phyloP scores from a whole-genome alignment of 1,139 yeast genomes.

The Yamadazyma spencermartinsiae region DNA sequence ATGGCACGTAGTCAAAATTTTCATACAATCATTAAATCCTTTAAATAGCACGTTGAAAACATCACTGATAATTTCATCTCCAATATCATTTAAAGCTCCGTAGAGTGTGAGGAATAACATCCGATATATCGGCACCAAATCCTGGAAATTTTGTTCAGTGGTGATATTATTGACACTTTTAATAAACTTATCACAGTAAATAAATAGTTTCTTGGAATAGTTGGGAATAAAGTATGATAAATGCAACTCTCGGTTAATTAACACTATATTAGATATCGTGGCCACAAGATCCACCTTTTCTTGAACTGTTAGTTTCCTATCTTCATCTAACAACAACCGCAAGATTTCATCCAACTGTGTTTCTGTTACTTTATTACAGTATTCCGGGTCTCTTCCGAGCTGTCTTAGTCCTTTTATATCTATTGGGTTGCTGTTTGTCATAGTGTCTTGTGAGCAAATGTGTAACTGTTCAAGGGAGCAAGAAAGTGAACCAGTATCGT shows the following conservation, averaged over 20 bases:
- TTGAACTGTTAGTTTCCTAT: constrained; percentile 5
- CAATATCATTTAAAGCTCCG: constrained; percentile 18
- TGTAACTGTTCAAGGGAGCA: no score
- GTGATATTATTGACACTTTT: constrained; percentile 4
- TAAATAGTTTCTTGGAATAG: constrained; percentile 19
- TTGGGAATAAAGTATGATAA: constrained; percentile 20
- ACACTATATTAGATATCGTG: constrained; percentile 22
- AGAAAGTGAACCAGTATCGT: no score
- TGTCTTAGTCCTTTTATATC: constrained; percentile 14
- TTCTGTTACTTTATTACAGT: constrained; percentile 20
- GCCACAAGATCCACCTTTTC: constrained; percentile 21
- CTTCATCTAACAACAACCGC: constrained; percentile 11
- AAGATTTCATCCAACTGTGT: constrained; percentile 20
- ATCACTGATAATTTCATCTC: constrained; percentile 12
- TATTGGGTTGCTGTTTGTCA: neutral
- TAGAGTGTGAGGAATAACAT: constrained; percentile 27
- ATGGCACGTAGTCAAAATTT: constrained; percentile 5
- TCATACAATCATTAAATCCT: constrained; percentile 18
- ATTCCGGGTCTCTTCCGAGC: constrained; percentile 21
- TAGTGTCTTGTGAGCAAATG: neutral
- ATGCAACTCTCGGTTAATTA: constrained; percentile 27
- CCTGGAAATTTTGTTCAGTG: constrained; percentile 13
- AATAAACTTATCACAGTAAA: constrained; percentile 17
- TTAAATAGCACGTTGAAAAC: constrained; percentile 16
- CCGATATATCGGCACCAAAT: constrained; percentile 27